phyloP scores from a whole-genome alignment of 129 eudicot species.

The Logfia minima region DNA sequence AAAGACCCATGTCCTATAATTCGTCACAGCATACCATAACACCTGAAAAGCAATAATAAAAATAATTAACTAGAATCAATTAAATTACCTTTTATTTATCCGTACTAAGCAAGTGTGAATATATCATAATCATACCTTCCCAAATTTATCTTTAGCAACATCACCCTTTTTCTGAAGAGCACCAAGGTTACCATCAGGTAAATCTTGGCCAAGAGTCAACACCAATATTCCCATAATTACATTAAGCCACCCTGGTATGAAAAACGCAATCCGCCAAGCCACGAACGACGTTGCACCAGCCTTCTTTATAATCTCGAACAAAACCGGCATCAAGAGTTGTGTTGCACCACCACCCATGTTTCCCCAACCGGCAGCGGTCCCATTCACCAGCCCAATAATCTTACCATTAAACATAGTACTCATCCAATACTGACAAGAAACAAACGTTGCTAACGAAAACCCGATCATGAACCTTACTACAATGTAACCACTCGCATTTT shows the following conservation, averaged over 20 bases:
- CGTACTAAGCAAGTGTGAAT: not conserved
- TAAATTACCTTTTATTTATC: too few relatives aligned
- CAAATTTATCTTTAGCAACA: conserved; percentile 47
- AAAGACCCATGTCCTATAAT: conserved; percentile 68
- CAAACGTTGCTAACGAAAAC: conserved; percentile 62
- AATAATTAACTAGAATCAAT: not conserved
- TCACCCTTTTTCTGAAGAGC: conserved; percentile 50
- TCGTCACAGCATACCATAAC: conserved; percentile 61
- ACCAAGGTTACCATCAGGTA: conserved; percentile 64
- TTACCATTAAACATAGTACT: conserved; percentile 61
- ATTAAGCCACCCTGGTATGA: conserved; percentile 55
- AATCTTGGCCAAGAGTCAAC: conserved; percentile 57
- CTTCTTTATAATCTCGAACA: conserved; percentile 41
- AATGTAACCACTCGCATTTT: conserved; percentile 45
- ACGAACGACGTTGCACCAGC: conserved; percentile 53
- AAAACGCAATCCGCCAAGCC: conserved; percentile 68
- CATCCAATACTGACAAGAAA: conserved; percentile 74
- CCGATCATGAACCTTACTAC: conserved; percentile 63
- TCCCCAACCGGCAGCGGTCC: conserved; percentile 71
- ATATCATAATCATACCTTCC: conserved; percentile 38
- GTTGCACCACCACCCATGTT: conserved; percentile 72
- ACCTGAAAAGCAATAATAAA: conserved; percentile 38
- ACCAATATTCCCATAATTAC: conserved; percentile 62
- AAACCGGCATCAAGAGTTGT: conserved; percentile 56
- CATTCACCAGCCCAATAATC: conserved; percentile 56